Conservation (phyloP, 2,329 filamentous ascomycete genomes). For the Periconia sp. region DNA sequence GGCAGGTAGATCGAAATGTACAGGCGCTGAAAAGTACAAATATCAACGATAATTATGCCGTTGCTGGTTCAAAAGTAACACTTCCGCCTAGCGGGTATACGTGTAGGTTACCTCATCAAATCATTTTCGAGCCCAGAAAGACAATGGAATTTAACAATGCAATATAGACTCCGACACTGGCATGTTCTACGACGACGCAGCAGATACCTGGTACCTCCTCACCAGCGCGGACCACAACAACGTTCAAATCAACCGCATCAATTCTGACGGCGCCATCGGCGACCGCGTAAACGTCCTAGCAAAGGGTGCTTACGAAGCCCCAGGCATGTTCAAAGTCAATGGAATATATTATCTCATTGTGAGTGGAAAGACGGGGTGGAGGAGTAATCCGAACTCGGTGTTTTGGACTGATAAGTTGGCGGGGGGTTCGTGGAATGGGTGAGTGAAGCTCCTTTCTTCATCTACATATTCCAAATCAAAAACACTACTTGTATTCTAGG, state of each 20-base stretch:
- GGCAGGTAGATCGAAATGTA: slow-evolving; percentile 49
- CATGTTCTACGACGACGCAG: slow-evolving; percentile 48
- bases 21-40: slow-evolving; percentile 44
- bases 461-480: no score
- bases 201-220: slow-evolving; percentile 45
- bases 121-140: no score
- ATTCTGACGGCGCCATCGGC: slow-evolving; percentile 45
- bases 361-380: slow-evolving; percentile 52
- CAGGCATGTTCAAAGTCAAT: slow-evolving; percentile 64
- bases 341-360: slow-evolving; percentile 68
- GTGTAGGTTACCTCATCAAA: no score
- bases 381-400: slow-evolving; percentile 66
- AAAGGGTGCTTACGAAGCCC: slow-evolving; percentile 61
- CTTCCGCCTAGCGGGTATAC: slow-evolving; percentile 48
- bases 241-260: slow-evolving; percentile 49
- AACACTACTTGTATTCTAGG: no score
- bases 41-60: slow-evolving; percentile 39
- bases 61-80: slow-evolving; percentile 38
- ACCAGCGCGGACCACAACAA: slow-evolving; percentile 51
- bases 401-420: slow-evolving; percentile 59
- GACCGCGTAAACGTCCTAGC: slow-evolving; percentile 44
- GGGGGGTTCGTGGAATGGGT: slow-evolving; percentile 64
- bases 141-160: no score
- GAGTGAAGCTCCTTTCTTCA: not conserved
- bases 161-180: slow-evolving; percentile 46